Conservation (phyloP, 2,329 filamentous ascomycete genomes). For the Leptographium radiaticola region DNA sequence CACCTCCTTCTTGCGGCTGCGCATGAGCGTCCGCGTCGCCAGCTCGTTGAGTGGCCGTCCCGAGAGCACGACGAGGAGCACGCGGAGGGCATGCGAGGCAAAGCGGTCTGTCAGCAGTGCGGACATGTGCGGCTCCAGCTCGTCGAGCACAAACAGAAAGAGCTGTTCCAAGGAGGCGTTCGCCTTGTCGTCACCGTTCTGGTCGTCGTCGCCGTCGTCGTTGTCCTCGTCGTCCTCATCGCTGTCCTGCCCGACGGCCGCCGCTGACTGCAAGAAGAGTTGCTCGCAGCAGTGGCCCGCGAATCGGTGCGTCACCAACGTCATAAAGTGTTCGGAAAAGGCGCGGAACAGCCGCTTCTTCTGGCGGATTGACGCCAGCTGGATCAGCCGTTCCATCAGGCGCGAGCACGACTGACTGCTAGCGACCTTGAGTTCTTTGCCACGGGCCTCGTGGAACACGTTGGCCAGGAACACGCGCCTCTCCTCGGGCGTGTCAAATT, state of each 20-base stretch:
- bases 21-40: slow-evolving; percentile 59
- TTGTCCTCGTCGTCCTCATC: slow-evolving; percentile 21
- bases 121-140: slow-evolving; percentile 73
- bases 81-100: slow-evolving; percentile 80
- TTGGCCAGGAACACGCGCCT: slow-evolving; percentile 60
- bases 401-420: slow-evolving; percentile 93
- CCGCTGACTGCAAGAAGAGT: slow-evolving; percentile 69
- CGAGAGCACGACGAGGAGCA: slow-evolving; percentile 73
- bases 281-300: slow-evolving; percentile 96
- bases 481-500: slow-evolving; percentile 66
- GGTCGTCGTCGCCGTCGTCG: slow-evolving; percentile 23
- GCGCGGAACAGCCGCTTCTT: slow-evolving; percentile 78
- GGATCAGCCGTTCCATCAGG: slow-evolving; percentile 80
- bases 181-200: slow-evolving; percentile 32
- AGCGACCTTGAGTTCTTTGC: slow-evolving; percentile 91
- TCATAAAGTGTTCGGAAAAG: slow-evolving; percentile 76
- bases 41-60: slow-evolving; percentile 65
- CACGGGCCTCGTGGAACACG: slow-evolving; percentile 73
- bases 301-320: slow-evolving; percentile 88
- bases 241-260: slow-evolving; percentile 20
- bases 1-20: slow-evolving; percentile 87
- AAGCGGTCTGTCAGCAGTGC: slow-evolving; percentile 79
- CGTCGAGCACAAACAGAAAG: slow-evolving; percentile 71
- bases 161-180: slow-evolving; percentile 66
- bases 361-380: slow-evolving; percentile 64